phyloP scores from a whole-genome alignment of 1,284 basidiomycete species.

The Amylostereum areolatum region DNA sequence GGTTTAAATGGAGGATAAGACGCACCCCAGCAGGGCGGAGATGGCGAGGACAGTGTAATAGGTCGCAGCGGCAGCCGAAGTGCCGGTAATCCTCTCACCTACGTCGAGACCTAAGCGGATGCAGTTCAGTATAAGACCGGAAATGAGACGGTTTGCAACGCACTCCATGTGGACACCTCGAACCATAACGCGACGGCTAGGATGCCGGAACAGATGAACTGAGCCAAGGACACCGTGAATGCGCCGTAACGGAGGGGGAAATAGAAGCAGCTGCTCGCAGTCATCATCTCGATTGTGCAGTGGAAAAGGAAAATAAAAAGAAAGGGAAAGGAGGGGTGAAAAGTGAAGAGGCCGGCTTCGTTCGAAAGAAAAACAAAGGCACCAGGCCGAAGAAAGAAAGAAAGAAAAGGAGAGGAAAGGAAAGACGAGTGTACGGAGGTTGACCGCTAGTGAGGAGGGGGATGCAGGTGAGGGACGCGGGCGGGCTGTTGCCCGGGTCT shows the following conservation, averaged over 20 bases:
- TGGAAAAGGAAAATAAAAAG: neutral
- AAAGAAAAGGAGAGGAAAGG: constrained; percentile 1
- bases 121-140: neutral
- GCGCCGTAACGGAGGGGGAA: constrained; percentile 15
- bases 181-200: constrained; percentile 9
- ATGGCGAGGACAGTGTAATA: constrained; percentile 9
- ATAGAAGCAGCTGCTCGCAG: constrained; percentile 10
- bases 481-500: no score
- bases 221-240: constrained; percentile 11
- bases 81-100: neutral
- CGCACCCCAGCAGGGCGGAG: constrained; percentile 11
- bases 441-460: constrained; percentile 2
- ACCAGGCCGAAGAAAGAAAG: neutral
- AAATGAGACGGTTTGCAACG: neutral
- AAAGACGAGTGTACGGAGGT: neutral
- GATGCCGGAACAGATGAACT: constrained; percentile 8
- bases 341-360: neutral
- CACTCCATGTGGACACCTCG: constrained; percentile 6
- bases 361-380: neutral
- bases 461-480: constrained; percentile 7
- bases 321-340: neutral
- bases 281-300: constrained; percentile 1
- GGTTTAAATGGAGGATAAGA: neutral
- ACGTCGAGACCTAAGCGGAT: neutral
- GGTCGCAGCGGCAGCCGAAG: neutral